Evolutionary conservation across 345 rosid genomes (phyloP).

Genomic region (Euphorbia tirucalli): DNA sequence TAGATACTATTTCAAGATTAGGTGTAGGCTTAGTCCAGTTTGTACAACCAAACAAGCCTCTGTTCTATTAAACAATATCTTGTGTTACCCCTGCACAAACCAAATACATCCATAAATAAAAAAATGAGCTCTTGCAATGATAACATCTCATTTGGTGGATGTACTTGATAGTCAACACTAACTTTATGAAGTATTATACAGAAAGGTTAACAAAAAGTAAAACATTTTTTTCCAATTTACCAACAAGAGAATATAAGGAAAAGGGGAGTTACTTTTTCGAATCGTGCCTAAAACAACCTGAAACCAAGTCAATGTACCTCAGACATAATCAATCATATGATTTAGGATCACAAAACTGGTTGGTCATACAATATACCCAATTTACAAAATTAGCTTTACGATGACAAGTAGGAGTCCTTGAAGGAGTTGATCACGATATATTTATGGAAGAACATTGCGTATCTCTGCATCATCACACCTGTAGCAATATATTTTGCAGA

Average conservation of each 20-base stretch:
- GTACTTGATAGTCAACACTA: neutral
- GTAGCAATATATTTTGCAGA: neutral
- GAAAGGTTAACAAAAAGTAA: neutral
- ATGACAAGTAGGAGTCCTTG: neutral
- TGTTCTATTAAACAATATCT: neutral
- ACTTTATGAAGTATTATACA: neutral
- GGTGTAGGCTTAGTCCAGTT: neutral
- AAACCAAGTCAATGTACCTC: neutral
- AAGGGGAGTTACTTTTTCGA: neutral
- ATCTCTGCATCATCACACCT: neutral
- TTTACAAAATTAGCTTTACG: neutral
- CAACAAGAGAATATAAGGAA: neutral
- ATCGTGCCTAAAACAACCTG: neutral
- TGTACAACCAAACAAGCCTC: constrained; percentile 10
- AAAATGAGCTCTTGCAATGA: constrained; percentile 1
- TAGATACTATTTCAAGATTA: constrained; percentile 16
- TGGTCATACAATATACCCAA: constrained; percentile 2
- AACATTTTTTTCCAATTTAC: neutral
- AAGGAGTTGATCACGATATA: neutral
- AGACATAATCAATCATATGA: neutral
- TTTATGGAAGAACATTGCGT: neutral
- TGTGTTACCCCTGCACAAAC: neutral
- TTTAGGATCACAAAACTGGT: neutral
- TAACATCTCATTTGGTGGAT: neutral
- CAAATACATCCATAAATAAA: neutral